Base-by-base conservation (phyloP, 768 basidiomycete genomes). In the Chlorophyllum brunneum region DNA sequence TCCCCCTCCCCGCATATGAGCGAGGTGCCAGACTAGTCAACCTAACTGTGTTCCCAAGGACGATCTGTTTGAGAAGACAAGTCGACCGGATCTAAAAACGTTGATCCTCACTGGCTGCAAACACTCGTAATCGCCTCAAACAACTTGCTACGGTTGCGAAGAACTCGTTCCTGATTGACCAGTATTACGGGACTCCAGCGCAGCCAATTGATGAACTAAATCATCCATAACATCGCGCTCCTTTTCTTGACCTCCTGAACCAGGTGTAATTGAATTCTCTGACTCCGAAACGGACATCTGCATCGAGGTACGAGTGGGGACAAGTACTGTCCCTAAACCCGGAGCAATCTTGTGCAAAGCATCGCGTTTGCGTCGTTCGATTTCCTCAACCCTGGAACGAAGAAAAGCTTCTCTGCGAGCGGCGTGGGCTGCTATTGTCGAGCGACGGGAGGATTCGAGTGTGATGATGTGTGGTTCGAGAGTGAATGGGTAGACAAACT, bases 401-500 rank as follows among this genome's bases (percentile, higher is more conserved):
- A 33, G n/a, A 43, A 43, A 73, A 70, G 72, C 66, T 73, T 58
- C 68, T 66, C 10, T 63, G 69, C 16, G 69, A 71, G 47, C 69
- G 70, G 18, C 77, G 0, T 87, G 82, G 62, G 66, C 65, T n/a
- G 58, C 59, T 16, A 45, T 43, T 26, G 58, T 63, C 48, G 60
- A 66, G 7, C 61, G 65, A 42, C 65, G 59, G 26, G 49, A 68
- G 6, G 55, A 65, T 16, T 89, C 89, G 34, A 91, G 69, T 1
- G 82, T 80, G 47, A 95, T 67, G 58, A 92, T 75, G 64, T 95
- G 94, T 0, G 85, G 80, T 62, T 98, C 95, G 46, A 98, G 79
- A 2, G 93, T 88, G 74, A 92, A 98, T 1, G 95, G 95, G 62
- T 98, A 98, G 37, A 90, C 95, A 61, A 98, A 97, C 95, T 98